Evolutionary conservation across 2,329 filamentous ascomycete genomes (phyloP).

Genomic region (Diplodia mutila): DNA sequence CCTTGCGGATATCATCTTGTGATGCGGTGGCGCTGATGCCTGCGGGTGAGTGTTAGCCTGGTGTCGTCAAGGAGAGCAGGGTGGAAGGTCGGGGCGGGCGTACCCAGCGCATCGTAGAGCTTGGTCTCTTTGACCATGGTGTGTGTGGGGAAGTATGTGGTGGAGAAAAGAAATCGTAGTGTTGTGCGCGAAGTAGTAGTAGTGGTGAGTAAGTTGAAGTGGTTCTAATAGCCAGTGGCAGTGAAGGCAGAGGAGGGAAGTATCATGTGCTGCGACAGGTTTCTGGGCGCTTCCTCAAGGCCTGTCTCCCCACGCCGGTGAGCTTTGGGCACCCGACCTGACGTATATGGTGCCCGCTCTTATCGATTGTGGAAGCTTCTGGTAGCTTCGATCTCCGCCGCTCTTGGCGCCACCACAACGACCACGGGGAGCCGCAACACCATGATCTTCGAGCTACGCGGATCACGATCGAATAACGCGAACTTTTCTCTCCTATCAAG

Average conservation of each 20-base stretch:
- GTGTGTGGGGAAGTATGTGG: not conserved
- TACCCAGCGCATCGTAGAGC: slow-evolving; percentile 81
- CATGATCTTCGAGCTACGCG: slow-evolving; percentile 5
- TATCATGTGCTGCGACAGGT: slow-evolving; percentile 11
- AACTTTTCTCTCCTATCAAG: not conserved
- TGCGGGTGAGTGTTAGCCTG: slow-evolving; percentile 29
- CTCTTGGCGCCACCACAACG: slow-evolving; percentile 1
- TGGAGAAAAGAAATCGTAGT: not conserved
- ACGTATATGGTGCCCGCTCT: slow-evolving; percentile 13
- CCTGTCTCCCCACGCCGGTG: slow-evolving; percentile 18
- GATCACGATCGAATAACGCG: slow-evolving; percentile 1
- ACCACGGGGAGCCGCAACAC: slow-evolving; percentile 13
- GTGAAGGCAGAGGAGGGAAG: slow-evolving; percentile 5
- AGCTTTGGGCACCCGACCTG: slow-evolving; percentile 15
- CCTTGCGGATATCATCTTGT: slow-evolving; percentile 97
- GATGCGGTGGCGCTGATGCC: slow-evolving; percentile 75
- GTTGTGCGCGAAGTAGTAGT: not conserved
- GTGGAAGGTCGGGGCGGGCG: slow-evolving; percentile 28
- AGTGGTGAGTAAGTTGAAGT: not conserved
- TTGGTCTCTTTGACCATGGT: slow-evolving; percentile 92
- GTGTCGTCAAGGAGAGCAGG: not conserved
- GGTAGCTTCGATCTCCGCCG: slow-evolving; percentile 23
- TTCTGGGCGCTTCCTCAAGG: slow-evolving; percentile 21
- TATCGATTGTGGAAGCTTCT: slow-evolving; percentile 24
- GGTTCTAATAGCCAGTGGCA: slow-evolving; percentile 19